Base-by-base conservation (phyloP, 495 filamentous ascomycete genomes). In the Xylaria bambusicola region DNA sequence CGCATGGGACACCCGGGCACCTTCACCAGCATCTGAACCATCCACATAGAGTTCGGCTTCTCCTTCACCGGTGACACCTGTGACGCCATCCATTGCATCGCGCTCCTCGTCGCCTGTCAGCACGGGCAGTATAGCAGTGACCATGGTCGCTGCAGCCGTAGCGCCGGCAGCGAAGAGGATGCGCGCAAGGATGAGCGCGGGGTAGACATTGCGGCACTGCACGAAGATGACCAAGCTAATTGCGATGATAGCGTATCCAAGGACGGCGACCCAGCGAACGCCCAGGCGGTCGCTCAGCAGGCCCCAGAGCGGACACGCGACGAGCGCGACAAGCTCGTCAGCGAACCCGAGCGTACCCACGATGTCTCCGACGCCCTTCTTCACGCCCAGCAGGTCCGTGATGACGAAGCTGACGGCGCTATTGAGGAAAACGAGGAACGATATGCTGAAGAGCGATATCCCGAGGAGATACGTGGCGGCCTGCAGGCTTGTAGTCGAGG, bases 341-440 rank as follows among this genome's bases (percentile, higher is more conserved):
- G 88, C 93, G 74, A 99, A 98, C 31, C 94, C 94, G 33, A 99
- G 80, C 1, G 93, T 97, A 21, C 94, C 94, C 18, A 96, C 92
- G 3, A 91, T 86, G 77, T 96, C 86, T 29, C 94, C 94, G 26
- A 97, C 90, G 50, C 84, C 82, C 46, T 85, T 71, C 65, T 83
- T 83, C 38, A 91, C 77, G 46, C 90, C 90, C 55, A 99, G 85
- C 36, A 96, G 78, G 72, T 96, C 89, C 7, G 92, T 96, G 62
- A 98, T 88, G 51, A 98, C 91, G 74, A 98, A 99, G 31, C 91
- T 93, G 56, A 98, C 79, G 65, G 88, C 88, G 64, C 88, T 88
- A 76, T 98, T 99, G 63, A 99, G 87, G 78, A 97, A 99, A 48
- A 99, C 94, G 54, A 99, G 85, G 77, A 98, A 96, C 33, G 90